A percentile compares a stretch with the other conserved stretches of the same genome.
Conservation (phyloP, 139 green algal species). For the Eudorina sp. region DNA sequence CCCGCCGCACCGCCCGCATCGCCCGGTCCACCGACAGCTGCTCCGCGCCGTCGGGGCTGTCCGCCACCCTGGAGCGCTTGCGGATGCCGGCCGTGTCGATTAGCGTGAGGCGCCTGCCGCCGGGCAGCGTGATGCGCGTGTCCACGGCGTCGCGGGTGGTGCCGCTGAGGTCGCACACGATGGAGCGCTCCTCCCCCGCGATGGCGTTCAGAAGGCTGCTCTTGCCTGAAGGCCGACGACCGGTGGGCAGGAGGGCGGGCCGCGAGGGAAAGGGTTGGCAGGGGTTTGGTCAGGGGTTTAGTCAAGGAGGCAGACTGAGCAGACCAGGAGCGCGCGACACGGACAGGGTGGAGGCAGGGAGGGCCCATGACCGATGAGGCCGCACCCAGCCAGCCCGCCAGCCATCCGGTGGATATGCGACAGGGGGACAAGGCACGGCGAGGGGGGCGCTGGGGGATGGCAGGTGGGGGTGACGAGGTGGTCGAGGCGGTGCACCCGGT, state of each 20-base stretch:
- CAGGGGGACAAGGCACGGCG: no score
- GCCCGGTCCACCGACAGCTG: constrained; percentile 87
- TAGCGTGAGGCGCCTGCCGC: constrained; percentile 83
- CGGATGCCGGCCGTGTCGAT: constrained; percentile 98
- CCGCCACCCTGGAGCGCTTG: constrained; percentile 69
- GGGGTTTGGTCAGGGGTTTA: no score
- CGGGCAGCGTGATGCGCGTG: constrained; percentile 76
- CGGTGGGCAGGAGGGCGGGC: not conserved
- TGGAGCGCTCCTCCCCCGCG: constrained; percentile 89
- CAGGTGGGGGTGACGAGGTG: no score
- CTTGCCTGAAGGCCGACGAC: constrained; percentile 79
- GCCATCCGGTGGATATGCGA: no score
- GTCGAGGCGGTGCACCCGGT: no score
- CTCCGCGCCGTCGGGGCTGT: constrained; percentile 81
- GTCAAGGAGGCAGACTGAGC: no score
- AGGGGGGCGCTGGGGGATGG: no score
- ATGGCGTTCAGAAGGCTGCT: constrained; percentile 94
- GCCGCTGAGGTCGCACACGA: constrained; percentile 94
- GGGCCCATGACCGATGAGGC: no score
- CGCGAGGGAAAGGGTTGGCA: not conserved
- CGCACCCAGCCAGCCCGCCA: no score
- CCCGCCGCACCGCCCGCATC: constrained; percentile 86
- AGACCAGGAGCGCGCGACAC: no score
- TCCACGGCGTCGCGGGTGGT: constrained; percentile 98
- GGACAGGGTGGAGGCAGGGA: no score